Base-by-base conservation (phyloP, 352 stramenopile genomes). In the Thalassiosira delicatula region DNA sequence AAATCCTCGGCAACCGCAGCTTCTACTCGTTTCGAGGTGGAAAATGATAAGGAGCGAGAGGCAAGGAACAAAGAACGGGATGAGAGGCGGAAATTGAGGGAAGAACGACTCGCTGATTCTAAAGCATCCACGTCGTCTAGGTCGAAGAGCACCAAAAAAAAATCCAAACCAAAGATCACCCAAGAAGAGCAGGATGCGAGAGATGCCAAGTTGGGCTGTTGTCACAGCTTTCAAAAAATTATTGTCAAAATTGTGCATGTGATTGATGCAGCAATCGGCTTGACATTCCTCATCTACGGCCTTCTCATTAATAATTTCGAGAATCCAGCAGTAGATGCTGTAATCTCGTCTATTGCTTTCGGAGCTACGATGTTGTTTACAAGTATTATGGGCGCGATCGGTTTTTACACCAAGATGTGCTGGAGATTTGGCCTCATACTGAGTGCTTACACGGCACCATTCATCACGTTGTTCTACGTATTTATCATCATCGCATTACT, bases 391-490 rank as follows among this genome's bases (percentile, higher is more conserved):
- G 76, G 76, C 3, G 54, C 56, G 35, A 59, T 84, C 27, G 76
- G 76, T 37, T 84, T 84, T 75, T 59, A 37, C 42, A 63, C 44
- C 51, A 70, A 63, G 25, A 17, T 44, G 17, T 84, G 76, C 70
- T 71, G 70, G 11, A 61, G 76, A 75, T 66, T 17, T 49, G 76
- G 76, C 27, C 62, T 84, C 25, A 12, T 49, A 1, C 42, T 78
- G 11, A 79, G 69, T 42, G 63, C 65, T 37, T 84, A 74, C 37
- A 53, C 32, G 3, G 76, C 68, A 57, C 76, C 69, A 51, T 76
- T 75, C 7, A 76, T 84, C 32, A 56, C 42, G 19, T 71, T 72
- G 53, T 79, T 72, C 62, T 84, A 84, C 37, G 59, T 84, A 17
- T 61, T 84, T 30, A 21, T 71, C 27, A 79, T 84, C n/a, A 79